Conservation (phyloP, 164 flowering plant genomes). For the Amborella trichopoda region DNA sequence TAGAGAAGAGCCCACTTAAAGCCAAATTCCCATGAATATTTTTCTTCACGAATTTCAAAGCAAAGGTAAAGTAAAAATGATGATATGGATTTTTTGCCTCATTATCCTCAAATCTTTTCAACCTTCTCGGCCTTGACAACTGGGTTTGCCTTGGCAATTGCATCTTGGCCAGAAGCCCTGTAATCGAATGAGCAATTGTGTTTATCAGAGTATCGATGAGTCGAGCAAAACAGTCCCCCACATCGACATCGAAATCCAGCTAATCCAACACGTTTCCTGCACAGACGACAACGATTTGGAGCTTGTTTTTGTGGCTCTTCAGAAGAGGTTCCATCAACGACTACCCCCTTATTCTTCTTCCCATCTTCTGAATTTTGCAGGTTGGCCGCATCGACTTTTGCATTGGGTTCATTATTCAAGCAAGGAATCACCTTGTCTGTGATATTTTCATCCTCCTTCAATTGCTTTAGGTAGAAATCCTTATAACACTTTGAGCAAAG, state of each 20-base stretch:
- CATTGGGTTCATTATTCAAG: no score
- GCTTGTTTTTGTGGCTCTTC: conserved; percentile 2
- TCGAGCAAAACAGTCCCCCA: conserved; percentile 36
- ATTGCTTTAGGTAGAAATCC: conserved; percentile 18
- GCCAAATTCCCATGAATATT: no score
- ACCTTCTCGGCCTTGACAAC: conserved; percentile 40
- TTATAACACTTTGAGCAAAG: conserved; percentile 22
- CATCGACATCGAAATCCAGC: conserved; percentile 42
- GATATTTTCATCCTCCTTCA: no score
- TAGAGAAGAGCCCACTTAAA: no score
- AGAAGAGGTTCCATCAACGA: no score
- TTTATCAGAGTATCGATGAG: conserved; percentile 32
- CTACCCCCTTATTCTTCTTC: no score
- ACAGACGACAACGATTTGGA: conserved; percentile 28
- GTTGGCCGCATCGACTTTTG: no score
- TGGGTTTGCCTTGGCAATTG: conserved; percentile 35
- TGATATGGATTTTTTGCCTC: no score
- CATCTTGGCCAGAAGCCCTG: conserved; percentile 28
- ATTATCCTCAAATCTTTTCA: conserved; percentile 18
- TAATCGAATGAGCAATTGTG: conserved; percentile 34
- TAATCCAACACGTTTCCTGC: conserved; percentile 30
- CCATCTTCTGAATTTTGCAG: no score
- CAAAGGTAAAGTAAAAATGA: no score
- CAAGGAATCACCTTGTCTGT: no score
- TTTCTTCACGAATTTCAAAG: no score